Base-by-base conservation (phyloP, 2,329 filamentous ascomycete genomes). In the Seiridium cupressi region DNA sequence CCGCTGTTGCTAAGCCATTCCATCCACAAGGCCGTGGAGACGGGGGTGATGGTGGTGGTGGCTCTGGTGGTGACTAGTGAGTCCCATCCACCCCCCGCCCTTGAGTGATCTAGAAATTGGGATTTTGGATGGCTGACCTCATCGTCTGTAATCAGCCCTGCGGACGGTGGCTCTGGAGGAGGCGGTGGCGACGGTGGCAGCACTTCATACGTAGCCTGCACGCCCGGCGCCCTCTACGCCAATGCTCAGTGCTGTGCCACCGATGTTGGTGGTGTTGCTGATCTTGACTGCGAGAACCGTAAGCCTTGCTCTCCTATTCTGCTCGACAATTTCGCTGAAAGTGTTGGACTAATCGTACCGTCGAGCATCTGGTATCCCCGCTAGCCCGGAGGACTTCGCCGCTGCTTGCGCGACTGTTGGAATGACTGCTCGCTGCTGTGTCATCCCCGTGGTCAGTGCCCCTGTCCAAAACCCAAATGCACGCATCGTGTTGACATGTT, bases 201-300 rank as follows among this genome's bases (percentile, higher is more conserved):
- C 36, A 18, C 35, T 13, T 18, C 18, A 42, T 57, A 57, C 55
- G 32, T 32, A n/a, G 32, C 57, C 4, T 59, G 57, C 57, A 55
- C 48, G 10, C 47, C 47, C 31, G 40, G 49, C 34, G 47, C 32
- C 31, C 42, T 59, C 32, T 60, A 60, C 58, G 26, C n/a, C 44
- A 44, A 26, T 38, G 51, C 58, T 8, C 58, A 60, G 58, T 60
- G 58, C 58, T 60, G 58, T n/a, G 51, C 58, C 31, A 56, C 53
- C 44, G 51, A 55, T 46, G 51, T 60, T 10, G 34, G 40, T 13
- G 58, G 58, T 18, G 44, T 60, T 38, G 58, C 51, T 18, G 58
- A 51, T 31, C 53, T 60, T 13, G 53, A 60, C 46, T 60, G 58
- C 46, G 53, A 36, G 18, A 40, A 38, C 44, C 51, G 58, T 60